Evolutionary conservation across 495 filamentous ascomycete genomes (phyloP), one percentile per base, ranked within the genome.

Genomic region (Venustampulla echinocandica): DNA sequence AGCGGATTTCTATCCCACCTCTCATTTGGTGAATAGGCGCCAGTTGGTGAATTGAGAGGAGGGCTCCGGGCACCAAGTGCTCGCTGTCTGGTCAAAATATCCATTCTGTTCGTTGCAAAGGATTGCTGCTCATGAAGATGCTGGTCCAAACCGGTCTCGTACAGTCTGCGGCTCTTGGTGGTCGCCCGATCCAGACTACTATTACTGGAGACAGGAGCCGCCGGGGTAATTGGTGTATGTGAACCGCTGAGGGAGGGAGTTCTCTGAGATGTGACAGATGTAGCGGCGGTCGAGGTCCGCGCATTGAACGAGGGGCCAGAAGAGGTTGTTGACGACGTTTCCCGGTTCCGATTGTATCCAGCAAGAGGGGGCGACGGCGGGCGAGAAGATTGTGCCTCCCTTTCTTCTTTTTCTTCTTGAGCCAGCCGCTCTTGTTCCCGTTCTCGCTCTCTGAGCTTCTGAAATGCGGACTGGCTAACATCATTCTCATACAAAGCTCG

Each of bases 231-330:
- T 9, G 68, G 57, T 0, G 63, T 50, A 36, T 67, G 71, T 57
- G 55, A 52, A 52, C 75, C 57, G 61, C 70, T 69, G 52, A 72
- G 18, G 4, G 71, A 72, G 4, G 65, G 63, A 1, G 79, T 68
- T 10, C 69, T 70, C 44, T 87, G 80, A 11, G 90, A 95, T n/a
- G 82, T 79, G 44, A 95, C 70, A 0, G 92, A 98, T 3, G 90
- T 97, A 4, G 90, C 92, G 30, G 87, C 89, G 14, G 92, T 95
- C 1, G 92, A 96, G 11, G 75, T 79, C 10, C 86, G 80, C 19
- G 76, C 76, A 42, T 80, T 71, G 4, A 76, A 77, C 17, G 79
- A 78, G 1, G 72, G 79, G 24, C 14, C 43, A 1, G 90, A 95
- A 17, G 81, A 84, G 0, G 85, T 90, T 0, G 92, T 95, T 4